phyloP scores from a whole-genome alignment of 371 early-diverging fungal genomes.

The Coemansia sp. region DNA sequence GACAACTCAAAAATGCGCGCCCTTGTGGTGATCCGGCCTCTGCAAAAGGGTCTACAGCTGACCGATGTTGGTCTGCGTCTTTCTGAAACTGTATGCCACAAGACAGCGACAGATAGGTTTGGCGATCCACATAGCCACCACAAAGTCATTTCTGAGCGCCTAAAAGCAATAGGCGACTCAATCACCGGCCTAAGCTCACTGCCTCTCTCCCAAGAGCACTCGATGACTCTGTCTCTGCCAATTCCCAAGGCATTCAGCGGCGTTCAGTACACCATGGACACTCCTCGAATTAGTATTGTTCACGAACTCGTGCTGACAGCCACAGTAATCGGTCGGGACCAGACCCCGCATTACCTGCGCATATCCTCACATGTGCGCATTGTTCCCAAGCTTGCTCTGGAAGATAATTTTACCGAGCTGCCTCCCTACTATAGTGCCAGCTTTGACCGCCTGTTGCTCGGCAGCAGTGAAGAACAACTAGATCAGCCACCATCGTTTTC shows the following conservation, averaged over 20 bases:
- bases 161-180: slow-evolving; percentile 1
- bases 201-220: slow-evolving; percentile 24
- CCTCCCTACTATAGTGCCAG: slow-evolving; percentile 24
- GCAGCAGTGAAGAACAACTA: neutral
- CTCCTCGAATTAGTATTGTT: slow-evolving; percentile 15
- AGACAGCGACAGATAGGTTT: slow-evolving; percentile 14
- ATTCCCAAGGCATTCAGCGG: slow-evolving; percentile 28
- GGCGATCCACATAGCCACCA: slow-evolving; percentile 21
- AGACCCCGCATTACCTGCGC: slow-evolving; percentile 24
- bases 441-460: slow-evolving; percentile 28
- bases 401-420: slow-evolving; percentile 18
- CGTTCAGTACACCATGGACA: slow-evolving; percentile 39
- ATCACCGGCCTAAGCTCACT: slow-evolving; percentile 1
- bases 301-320: slow-evolving; percentile 41
- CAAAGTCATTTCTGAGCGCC: slow-evolving; percentile 12
- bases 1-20: slow-evolving; percentile 26
- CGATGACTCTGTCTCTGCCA: slow-evolving; percentile 22
- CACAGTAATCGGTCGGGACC: slow-evolving; percentile 28
- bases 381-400: slow-evolving; percentile 22
- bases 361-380: slow-evolving; percentile 25
- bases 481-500: neutral
- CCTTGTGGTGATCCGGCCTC: slow-evolving; percentile 28
- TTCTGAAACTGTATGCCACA: slow-evolving; percentile 22
- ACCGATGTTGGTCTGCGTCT: slow-evolving; percentile 37
- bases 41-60: slow-evolving; percentile 33